phyloP scores from a whole-genome alignment of 306 rosid species.

The Styphnolobium japonicum region DNA sequence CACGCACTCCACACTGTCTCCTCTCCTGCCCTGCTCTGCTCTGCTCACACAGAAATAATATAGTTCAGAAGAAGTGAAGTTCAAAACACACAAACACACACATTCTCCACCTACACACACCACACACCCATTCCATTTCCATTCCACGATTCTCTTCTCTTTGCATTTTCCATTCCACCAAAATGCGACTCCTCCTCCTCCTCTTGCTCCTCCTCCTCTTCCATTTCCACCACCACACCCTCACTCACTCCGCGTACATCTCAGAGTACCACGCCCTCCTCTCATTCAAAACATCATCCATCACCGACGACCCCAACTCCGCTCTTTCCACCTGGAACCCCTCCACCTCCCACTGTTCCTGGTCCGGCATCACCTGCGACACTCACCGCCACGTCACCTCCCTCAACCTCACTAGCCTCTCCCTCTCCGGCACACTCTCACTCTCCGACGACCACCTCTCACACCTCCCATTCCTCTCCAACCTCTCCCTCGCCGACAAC shows the following conservation, averaged over 20 bases:
- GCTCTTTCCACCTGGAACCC: slow-evolving; percentile 70
- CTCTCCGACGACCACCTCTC: slow-evolving; percentile 60
- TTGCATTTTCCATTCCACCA: slow-evolving; percentile 3
- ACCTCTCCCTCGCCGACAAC: slow-evolving; percentile 57
- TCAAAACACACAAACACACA: too few relatives aligned
- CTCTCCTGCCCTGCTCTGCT: too few relatives aligned
- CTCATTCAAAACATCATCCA: slow-evolving; percentile 44
- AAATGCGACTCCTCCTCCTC: slow-evolving; percentile 49
- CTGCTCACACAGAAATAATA: too few relatives aligned
- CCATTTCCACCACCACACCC: neutral
- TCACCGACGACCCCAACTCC: slow-evolving; percentile 49
- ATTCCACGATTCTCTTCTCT: too few relatives aligned
- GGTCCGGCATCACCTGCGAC: slow-evolving; percentile 72
- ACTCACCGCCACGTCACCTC: slow-evolving; percentile 53
- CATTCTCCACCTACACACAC: too few relatives aligned
- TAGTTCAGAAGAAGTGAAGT: too few relatives aligned
- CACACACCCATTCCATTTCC: too few relatives aligned
- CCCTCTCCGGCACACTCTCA: slow-evolving; percentile 53
- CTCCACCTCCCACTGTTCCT: slow-evolving; percentile 52
- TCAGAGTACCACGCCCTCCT: slow-evolving; percentile 65
- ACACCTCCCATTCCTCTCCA: slow-evolving; percentile 51
- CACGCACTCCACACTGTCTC: too few relatives aligned
- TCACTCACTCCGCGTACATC: slow-evolving; percentile 19
- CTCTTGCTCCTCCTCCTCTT: slow-evolving; percentile 24
- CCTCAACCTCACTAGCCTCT: slow-evolving; percentile 57